Base-by-base conservation (phyloP, 2,329 filamentous ascomycete species). In the Penicillium sp. region DNA sequence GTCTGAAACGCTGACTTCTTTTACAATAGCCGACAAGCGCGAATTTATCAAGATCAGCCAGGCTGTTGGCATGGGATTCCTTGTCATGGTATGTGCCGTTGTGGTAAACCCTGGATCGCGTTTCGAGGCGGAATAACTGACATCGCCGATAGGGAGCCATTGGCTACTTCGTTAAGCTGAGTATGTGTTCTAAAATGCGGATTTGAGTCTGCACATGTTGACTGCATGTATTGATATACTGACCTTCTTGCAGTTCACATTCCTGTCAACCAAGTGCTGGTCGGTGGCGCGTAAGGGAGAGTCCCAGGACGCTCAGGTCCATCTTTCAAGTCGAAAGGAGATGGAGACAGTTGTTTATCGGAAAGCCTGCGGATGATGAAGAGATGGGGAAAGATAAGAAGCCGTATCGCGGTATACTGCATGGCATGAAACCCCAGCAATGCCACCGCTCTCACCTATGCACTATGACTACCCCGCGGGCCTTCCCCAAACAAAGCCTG, bases 31-130 rank as follows among this genome's bases (percentile, higher is more conserved):
- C 68, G 82, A 84, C 72, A 79, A 79, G 70, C 77, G 81, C 65
- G 82, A 85, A 71, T 84, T 85, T 70, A 77, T 84, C 66, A 84
- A 84, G 71, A 84, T 85, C 69, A 81, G 79, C 62, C 82, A 85
- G 73, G 82, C 81, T 51, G 82, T 84, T 50, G 82, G 81, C 62
- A 81, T 83, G 69, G 82, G 82, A 3, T 85, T 85, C 71, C 69
- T 85, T 53, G 81, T 85, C 59, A 85, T 85, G 82, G 72, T 71
- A 63, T 55, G 58, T 50, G 32, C 9, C 29, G 16, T 53, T 20
- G 14, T 38, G 43, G 14, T n/a, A 14, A 6, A 18, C 14, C 26
- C 40, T 40, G 26, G 22, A 42, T 31, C 14, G 46, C 4, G n/a
- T 14, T 22, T 35, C 5, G 39, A 22, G 32, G 37, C 32, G 47